Evolutionary conservation across 257 asterid genomes (phyloP).

Genomic region (Solanum verrucosum): DNA sequence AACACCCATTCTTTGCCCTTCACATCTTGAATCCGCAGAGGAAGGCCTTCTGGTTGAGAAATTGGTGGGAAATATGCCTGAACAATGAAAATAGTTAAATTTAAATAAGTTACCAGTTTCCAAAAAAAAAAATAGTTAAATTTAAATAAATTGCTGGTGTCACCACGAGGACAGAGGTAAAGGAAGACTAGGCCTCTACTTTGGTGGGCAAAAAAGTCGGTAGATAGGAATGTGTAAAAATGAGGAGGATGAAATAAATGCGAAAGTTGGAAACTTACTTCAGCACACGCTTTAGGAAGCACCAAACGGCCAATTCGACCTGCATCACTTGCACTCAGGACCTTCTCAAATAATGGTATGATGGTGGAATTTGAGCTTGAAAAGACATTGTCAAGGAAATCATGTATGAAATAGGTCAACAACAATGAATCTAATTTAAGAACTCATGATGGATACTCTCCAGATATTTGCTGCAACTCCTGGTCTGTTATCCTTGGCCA

Average conservation of each 20-base stretch:
- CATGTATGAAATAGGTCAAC: background rate
- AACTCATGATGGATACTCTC: conserved; percentile 75
- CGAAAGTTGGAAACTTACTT: conserved; percentile 36
- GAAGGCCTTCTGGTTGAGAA: conserved; percentile 97
- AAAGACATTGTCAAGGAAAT: conserved; percentile 43
- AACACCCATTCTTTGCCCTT: conserved; percentile 98
- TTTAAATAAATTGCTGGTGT: background rate
- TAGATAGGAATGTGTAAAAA: background rate
- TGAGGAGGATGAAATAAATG: background rate
- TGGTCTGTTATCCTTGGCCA: conserved; percentile 97
- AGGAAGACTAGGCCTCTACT: background rate
- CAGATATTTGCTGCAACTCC: conserved; percentile 89
- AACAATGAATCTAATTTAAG: background rate
- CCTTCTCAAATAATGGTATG: conserved; percentile 91
- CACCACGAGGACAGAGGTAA: background rate
- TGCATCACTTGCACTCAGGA: conserved; percentile 97
- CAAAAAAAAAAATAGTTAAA: background rate
- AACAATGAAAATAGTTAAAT: background rate
- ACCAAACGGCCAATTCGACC: conserved; percentile 97
- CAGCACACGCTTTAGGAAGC: conserved; percentile 99
- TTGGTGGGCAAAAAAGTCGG: background rate
- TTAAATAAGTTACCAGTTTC: background rate
- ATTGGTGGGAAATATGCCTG: conserved; percentile 97
- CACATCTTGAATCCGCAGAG: conserved; percentile 92
- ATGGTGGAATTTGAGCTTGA: conserved; percentile 80